A percentile compares a stretch with the other conserved stretches of the same genome.
These are phyloP conservation scores for Letharia columbiana DNA, from an alignment of 495 filamentous ascomycete species.

Conservation along the genomic window DNA sequence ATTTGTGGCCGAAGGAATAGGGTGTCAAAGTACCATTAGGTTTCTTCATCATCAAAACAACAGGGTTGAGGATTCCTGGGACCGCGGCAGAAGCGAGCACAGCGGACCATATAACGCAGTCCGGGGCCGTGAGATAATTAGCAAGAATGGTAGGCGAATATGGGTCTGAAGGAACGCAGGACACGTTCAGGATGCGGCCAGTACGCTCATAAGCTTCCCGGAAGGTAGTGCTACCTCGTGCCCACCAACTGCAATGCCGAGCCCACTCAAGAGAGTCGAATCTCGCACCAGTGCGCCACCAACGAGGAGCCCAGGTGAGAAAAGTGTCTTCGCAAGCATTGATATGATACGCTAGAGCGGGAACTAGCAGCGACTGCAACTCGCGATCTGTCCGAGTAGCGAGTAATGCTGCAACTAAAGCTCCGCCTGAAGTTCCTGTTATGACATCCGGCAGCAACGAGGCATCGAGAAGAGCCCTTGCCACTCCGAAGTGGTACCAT, in stretches of 20 bases:
- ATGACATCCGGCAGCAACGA: conserved; percentile 83
- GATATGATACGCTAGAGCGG: conserved; percentile 74
- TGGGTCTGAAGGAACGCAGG: conserved; percentile 93
- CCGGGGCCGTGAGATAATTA: conserved; percentile 88
- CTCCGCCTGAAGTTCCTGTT: conserved; percentile 90
- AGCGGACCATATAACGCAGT: conserved; percentile 97
- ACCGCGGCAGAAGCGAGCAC: conserved; percentile 93
- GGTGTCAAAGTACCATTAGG: conserved; percentile 64
- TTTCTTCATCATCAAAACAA: conserved; percentile 92
- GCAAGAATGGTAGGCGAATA: conserved; percentile 84
- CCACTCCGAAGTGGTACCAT: conserved; percentile 93
- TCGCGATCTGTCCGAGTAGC: conserved; percentile 89
- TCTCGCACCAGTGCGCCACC: conserved; percentile 86
- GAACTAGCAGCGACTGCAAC: conserved; percentile 73
- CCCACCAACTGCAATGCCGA: conserved; percentile 76
- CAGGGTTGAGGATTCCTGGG: conserved; percentile 85
- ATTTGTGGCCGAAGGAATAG: conserved; percentile 93
- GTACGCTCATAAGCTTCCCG: conserved; percentile 91
- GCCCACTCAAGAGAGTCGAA: conserved; percentile 92
- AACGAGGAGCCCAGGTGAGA: conserved; percentile 67
- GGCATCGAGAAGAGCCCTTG: conserved; percentile 84
- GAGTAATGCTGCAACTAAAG: conserved; percentile 79
- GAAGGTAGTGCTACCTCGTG: conserved; percentile 83
- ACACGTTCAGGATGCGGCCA: conserved; percentile 88
- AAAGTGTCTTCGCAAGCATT: conserved; percentile 73